A percentile compares a stretch with the other conserved stretches of the same genome.
phyloP scores from a whole-genome alignment of 805 yeast genomes.

The Saccharomycopsis fermentans region DNA sequence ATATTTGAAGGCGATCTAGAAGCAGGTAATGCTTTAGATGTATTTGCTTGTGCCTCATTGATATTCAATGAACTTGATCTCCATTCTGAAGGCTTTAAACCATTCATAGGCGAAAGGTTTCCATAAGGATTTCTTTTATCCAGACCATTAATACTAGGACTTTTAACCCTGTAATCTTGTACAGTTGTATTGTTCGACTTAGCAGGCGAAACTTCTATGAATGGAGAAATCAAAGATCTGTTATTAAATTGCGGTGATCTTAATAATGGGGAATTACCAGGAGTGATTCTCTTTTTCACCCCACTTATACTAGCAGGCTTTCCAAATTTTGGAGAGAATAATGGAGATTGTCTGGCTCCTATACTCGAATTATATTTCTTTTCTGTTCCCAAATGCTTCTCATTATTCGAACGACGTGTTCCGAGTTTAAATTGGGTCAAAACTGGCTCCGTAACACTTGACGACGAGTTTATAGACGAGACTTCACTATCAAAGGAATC shows the following conservation, averaged over 20 bases:
- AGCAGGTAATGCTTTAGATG: background rate
- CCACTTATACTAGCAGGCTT: constrained; percentile 6
- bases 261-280: constrained; percentile 2
- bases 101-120: background rate
- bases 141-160: background rate
- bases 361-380: background rate
- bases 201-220: background rate
- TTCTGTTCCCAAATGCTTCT: background rate
- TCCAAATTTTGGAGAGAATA: constrained; percentile 9
- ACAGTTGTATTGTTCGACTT: background rate
- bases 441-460: background rate
- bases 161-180: background rate
- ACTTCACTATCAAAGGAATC: background rate
- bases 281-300: constrained; percentile 1
- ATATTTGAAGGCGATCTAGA: background rate
- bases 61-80: background rate
- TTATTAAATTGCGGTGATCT: background rate
- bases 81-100: background rate
- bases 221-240: background rate
- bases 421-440: background rate
- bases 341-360: background rate
- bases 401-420: background rate
- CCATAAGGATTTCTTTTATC: background rate
- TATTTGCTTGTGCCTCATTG: background rate
- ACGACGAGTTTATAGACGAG: background rate